phyloP scores from a whole-genome alignment of 495 filamentous ascomycete genomes.

The Lineolata rhizophorae region DNA sequence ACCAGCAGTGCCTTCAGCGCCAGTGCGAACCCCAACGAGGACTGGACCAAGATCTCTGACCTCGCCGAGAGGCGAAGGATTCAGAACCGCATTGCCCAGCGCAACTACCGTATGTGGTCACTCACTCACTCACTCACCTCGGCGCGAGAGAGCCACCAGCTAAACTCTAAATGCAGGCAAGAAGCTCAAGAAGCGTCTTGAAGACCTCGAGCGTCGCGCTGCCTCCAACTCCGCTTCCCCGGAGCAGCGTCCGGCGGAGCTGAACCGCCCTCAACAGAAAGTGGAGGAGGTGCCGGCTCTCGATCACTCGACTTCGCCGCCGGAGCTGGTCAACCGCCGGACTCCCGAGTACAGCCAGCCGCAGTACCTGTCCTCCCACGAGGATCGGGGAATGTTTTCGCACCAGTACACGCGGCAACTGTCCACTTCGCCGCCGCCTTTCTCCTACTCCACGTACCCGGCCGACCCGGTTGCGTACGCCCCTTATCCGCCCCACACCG shows the following conservation, averaged over 20 bases:
- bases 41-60: constrained; percentile 99
- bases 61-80: constrained; percentile 83
- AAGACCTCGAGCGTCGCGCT: constrained; percentile 85
- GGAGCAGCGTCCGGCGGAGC: constrained; percentile 36
- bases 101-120: constrained; percentile 61
- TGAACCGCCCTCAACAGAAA: constrained; percentile 23
- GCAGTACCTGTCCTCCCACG: constrained; percentile 12
- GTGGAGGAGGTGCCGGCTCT: constrained; percentile 20
- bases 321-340: no score
- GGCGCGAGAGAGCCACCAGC: no score
- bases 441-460: constrained; percentile 35
- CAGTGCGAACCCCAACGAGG: constrained; percentile 89
- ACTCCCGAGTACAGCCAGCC: constrained; percentile 10
- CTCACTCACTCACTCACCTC: background rate
- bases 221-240: constrained; percentile 57
- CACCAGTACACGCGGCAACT: constrained; percentile 51
- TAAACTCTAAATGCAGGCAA: constrained; percentile 59
- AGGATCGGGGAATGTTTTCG: constrained; percentile 33
- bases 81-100: constrained; percentile 93
- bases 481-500: constrained; percentile 36
- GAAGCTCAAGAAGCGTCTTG: constrained; percentile 93
- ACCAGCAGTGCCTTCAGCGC: constrained; percentile 94
- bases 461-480: constrained; percentile 39
- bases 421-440: constrained; percentile 48
- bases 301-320: constrained; percentile 20